Base-by-base conservation (phyloP, 176 grass and related monocot species). In the Tillandsia leiboldiana region DNA sequence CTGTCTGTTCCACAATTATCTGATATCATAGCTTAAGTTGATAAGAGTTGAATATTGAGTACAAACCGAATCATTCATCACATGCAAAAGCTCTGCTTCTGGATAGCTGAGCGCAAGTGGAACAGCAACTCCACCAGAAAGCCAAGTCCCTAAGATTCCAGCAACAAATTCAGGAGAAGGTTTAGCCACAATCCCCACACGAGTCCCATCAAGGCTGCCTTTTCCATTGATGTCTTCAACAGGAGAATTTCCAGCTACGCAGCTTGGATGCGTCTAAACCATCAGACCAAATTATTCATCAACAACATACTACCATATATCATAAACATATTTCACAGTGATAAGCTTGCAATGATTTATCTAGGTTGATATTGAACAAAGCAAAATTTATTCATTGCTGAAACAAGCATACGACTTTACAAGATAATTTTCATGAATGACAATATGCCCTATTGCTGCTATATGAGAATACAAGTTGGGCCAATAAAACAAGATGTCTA, bases 161-260 rank as follows among this genome's bases (percentile, higher is more conserved):
- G 89, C 86, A 81, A 96, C 93, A 85, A 96, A 96, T 90, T 96
- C 93, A 77, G 88, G 73, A 76, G 88, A 96, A 67, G 93, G 93
- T 87, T 96, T 92, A 83, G 89, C 93, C 72, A 89, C 89, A 56
- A 92, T 92, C 53, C 93, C 93, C 49, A 96, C 70, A 58, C 93
- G 81, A 50, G 79, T 85, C 72, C 86, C 89, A 75, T 71, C 18
- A 83, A 89, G 86, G 69, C 63, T 75, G 65, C 77, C 70, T 73
- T 64, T 77, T 67, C 58, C 64, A 49, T 87, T 57, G 63, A 63
- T 33, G 13, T 50, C 81, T 63, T 88, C 5, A 8, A 17, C 18
- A 77, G 66, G 71, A 74, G 77, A 77, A 80, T 59, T 62, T 53
- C 74, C 64, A 53, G 24, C 72, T 68, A 20, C 78, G 52, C 65